Base-by-base conservation (phyloP, 176 grass and related monocot genomes). In the Rhipidocladum racemiflorum region DNA sequence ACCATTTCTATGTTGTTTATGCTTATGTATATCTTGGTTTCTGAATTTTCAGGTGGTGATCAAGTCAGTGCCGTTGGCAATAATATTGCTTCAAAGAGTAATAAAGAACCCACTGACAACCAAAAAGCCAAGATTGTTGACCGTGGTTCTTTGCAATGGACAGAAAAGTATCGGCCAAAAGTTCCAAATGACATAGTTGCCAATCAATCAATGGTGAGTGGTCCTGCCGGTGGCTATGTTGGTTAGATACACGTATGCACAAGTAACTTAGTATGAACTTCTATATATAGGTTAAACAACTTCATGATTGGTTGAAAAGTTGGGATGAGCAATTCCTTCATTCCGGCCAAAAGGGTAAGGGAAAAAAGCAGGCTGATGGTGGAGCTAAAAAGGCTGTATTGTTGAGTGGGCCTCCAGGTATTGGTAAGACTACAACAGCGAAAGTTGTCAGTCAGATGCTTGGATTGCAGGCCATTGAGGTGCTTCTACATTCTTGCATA, bases 361-460 rank as follows among this genome's bases (percentile, higher is more conserved):
- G 89, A 67, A 99, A 92, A 77, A 99, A 93, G 68, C 89, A 88
- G 74, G 27, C 57, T 45, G 97, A 99, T 82, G 86, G 62, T 85
- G 97, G 85, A 90, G 86, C 91, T 80, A 99, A 99, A 91, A 99
- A 93, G 77, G 93, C 93, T 84, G 83, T 93, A 25, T 81, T 99
- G 25, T 39, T 99, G 72, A 94, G 91, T 79, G 97, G 97, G 82
- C 85, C 97, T 70, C 97, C 97, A 61, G 93, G 97, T 74, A 99
- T 99, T 63, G 93, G 97, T 76, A 99, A 99, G 87, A 95, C 90
- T 85, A 99, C 97, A 73, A 87, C 91, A 13, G 91, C 97, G 42
- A 99, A 90, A 86, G 89, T 99, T 56, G 97, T 96, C 35, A 96
- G 89, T 87, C 92, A 96, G 68, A 99, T 99, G 93, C 89, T 99